Evolutionary conservation across 2,329 filamentous ascomycete species (phyloP), one percentile per base, ranked within the genome.

Genomic region (Paraphaeosphaeria minitans): DNA sequence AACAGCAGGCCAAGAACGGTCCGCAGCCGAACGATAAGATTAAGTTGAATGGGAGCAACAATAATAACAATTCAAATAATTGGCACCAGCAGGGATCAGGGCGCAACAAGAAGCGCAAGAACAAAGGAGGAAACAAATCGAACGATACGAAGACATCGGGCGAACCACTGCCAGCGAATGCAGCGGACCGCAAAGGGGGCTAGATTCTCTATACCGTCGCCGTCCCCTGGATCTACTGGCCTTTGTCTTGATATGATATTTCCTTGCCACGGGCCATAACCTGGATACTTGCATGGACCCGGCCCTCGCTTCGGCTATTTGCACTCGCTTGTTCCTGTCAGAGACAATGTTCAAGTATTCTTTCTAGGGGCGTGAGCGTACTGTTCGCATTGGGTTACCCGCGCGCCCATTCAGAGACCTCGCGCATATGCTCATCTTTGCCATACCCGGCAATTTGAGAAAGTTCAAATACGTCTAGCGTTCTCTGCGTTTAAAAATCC

Each of bases 181-280:
- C 77, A 47, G 73, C 74, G 35, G 80, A 82, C 53, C 73, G 80
- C 37, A 82, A 82, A 59, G 80, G 80, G 13, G 80, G 80, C 22
- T 79, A 72, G 56, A 19, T 51, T 55, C 42, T 24, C 14, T 22
- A 45, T 19, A 19, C 29, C n/a, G n/a, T 45, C 19, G 29, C 33
- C 31, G 51, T 69, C 66, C 39, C 29, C 31, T 53, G 39, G 51
- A 16, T 45, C 22, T 53, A 45, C 51, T 45, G 13, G 24, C 27
- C 27, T 27, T 14, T 45, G 19, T 37, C 24, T 53, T 53, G 51
- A 13, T 33, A 14, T 33, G 35, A n/a, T n/a, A 24, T n/a, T n/a
- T 35, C n/a, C 39, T 27, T 19, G 51, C 31, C 29, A 14, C 3
- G 13, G 27, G 12, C 49, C 16, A 31, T 46, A 9, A n/a, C 37